These are phyloP conservation scores for Parmales sp. DNA, from an alignment of 108 stramenopile genomes.

Conservation along the genomic window DNA sequence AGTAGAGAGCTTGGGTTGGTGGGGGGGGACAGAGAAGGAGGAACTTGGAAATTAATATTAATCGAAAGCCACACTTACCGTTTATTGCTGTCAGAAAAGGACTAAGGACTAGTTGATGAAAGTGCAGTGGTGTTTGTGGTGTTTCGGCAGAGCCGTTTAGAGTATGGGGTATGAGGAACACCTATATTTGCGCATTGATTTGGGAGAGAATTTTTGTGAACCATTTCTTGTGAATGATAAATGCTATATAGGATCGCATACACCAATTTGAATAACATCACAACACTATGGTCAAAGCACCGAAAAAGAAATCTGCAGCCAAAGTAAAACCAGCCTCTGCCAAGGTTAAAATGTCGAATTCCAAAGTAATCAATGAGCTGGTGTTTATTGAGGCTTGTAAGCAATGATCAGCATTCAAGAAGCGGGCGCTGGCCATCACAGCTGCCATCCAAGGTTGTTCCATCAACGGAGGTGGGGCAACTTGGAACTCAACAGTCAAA, in stretches of 20 bases:
- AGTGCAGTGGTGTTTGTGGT: not conserved
- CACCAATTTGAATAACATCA: not conserved
- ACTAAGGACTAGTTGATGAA: too few species aligned
- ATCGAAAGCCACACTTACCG: too few species aligned
- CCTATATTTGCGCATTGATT: not conserved
- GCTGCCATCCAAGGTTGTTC: slow-evolving; percentile 10
- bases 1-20: slow-evolving; percentile 14
- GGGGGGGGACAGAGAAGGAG: slow-evolving; percentile 10
- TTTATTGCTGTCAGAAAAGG: too few species aligned
- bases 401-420: slow-evolving; percentile 7
- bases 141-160: not conserved
- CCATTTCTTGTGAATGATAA: not conserved
- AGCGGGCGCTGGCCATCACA: slow-evolving; percentile 18
- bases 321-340: not conserved
- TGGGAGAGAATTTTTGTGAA: too few species aligned
- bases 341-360: not conserved
- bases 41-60: slow-evolving; percentile 4
- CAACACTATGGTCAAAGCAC: not conserved
- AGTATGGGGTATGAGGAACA: slow-evolving; percentile 16
- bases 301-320: not conserved
- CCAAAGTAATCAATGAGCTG: slow-evolving; percentile 23
- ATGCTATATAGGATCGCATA: not conserved
- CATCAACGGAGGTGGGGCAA: slow-evolving; percentile 14
- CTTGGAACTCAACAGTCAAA: slow-evolving; percentile 14
- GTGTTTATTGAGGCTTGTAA: slow-evolving; percentile 3